Conservation (phyloP, 73 alveolate species). For the Halteria grandinella region DNA sequence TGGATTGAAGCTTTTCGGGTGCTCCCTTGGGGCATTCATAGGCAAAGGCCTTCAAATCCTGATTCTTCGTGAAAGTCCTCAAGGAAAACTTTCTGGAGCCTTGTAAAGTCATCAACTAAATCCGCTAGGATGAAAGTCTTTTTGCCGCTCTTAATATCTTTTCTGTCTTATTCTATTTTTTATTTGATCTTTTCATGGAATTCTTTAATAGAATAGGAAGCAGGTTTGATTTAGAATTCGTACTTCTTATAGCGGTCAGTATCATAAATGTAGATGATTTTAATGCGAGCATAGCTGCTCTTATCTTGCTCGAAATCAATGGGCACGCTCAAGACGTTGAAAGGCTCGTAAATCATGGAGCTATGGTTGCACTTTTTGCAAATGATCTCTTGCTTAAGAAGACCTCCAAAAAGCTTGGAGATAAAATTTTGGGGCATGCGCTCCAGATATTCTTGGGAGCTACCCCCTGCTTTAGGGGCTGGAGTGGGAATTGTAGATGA, state of each 20-base stretch:
- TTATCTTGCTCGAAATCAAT: constrained; percentile 6
- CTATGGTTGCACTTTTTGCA: constrained; percentile 6
- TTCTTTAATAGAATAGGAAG: background rate
- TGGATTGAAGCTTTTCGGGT: constrained; percentile 1
- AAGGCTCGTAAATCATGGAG: background rate
- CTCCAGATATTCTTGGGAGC: too few species aligned
- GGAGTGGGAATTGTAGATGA: too few species aligned
- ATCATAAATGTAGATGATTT: constrained; percentile 30
- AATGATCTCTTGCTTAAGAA: constrained; percentile 12
- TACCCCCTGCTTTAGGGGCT: too few species aligned
- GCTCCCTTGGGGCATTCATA: background rate
- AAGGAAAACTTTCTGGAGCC: background rate
- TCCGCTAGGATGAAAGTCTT: constrained; percentile 38
- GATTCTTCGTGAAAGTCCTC: background rate
- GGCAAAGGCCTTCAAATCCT: constrained; percentile 40
- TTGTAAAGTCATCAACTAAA: background rate
- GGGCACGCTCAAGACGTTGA: constrained; percentile 16
- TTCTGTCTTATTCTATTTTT: constrained; percentile 4
- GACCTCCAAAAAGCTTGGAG: background rate
- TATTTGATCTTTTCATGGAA: background rate
- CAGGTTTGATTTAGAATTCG: constrained; percentile 27
- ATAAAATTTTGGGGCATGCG: too few species aligned
- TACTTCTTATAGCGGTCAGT: constrained; percentile 14
- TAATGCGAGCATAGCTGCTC: background rate
- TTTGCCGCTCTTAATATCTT: constrained; percentile 8